Percentiles rank a stretch among this genome's conserved stretches.
Conservation (phyloP, 306 rosid species). For the Sicyos edulis region DNA sequence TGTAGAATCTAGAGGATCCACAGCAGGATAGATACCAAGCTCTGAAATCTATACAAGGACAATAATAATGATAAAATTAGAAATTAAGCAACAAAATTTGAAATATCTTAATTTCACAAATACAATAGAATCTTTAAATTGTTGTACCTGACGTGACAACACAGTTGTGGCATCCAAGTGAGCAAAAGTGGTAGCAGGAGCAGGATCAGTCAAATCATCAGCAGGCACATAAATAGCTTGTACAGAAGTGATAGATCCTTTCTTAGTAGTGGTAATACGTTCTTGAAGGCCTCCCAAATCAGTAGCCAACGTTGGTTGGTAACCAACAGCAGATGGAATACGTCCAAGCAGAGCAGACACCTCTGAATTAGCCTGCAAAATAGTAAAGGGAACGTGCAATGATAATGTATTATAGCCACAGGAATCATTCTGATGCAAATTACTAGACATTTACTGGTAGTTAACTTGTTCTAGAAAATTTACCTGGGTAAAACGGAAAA, state of each 20-base stretch:
- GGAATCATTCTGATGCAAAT: background rate
- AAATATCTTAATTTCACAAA: background rate
- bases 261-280: constrained; percentile 96
- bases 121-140: background rate
- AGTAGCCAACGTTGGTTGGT: constrained; percentile 94
- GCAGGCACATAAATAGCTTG: constrained; percentile 99
- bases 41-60: constrained; percentile 67
- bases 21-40: constrained; percentile 98
- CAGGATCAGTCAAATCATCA: constrained; percentile 99
- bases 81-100: background rate
- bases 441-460: background rate
- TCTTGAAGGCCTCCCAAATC: constrained; percentile 99
- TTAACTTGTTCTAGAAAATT: constrained; percentile 12
- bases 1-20: constrained; percentile 91
- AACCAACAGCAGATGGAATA: constrained; percentile 99
- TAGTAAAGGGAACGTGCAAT: background rate
- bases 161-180: constrained; percentile 99
- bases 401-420: background rate
- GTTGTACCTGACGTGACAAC: constrained; percentile 79
- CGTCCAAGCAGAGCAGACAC: constrained; percentile 99
- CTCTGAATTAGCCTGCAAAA: constrained; percentile 88
- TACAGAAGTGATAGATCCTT: constrained; percentile 97
- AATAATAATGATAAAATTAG: background rate
- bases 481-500: constrained; percentile 98
- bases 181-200: constrained; percentile 98